Conservation (phyloP, 106 monocot genomes). For the Acanthochlamys bracteata region DNA sequence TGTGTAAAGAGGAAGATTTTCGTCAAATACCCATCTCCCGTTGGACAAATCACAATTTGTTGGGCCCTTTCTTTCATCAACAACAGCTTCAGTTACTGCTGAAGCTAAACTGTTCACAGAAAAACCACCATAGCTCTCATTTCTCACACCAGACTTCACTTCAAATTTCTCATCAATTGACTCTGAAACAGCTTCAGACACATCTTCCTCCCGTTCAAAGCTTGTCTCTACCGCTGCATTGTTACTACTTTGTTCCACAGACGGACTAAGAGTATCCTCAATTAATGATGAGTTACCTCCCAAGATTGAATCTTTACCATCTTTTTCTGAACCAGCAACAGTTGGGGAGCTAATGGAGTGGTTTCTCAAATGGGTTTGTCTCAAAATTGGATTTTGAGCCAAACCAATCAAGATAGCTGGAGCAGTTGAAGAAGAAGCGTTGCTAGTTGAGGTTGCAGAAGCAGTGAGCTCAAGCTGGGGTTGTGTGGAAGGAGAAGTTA, state of each 20-base stretch:
- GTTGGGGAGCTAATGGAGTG: slow-evolving; percentile 7
- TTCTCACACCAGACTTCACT: background rate
- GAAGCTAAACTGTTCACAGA: background rate
- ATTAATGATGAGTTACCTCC: slow-evolving; percentile 1
- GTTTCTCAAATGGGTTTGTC: background rate
- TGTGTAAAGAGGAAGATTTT: slow-evolving; percentile 63
- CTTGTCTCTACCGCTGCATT: background rate
- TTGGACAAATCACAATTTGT: slow-evolving; percentile 54
- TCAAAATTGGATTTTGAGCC: slow-evolving; percentile 24
- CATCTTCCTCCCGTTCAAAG: background rate
- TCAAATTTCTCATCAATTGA: background rate
- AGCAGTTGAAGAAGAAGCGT: background rate
- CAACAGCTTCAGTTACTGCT: slow-evolving; percentile 6
- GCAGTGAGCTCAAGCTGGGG: slow-evolving; percentile 11
- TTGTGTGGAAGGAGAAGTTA: background rate
- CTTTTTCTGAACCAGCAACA: background rate
- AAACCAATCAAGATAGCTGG: slow-evolving; percentile 4
- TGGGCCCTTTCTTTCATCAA: slow-evolving; percentile 5
- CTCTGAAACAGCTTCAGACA: background rate
- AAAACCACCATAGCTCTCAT: slow-evolving; percentile 1
- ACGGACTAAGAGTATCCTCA: slow-evolving; percentile 4
- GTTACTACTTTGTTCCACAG: background rate
- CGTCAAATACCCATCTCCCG: slow-evolving; percentile 80
- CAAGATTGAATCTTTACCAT: slow-evolving; percentile 14
- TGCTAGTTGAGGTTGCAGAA: slow-evolving; percentile 1